Evolutionary conservation across 2,329 filamentous ascomycete species (phyloP).

Genomic region (Ceratocystis variospora): DNA sequence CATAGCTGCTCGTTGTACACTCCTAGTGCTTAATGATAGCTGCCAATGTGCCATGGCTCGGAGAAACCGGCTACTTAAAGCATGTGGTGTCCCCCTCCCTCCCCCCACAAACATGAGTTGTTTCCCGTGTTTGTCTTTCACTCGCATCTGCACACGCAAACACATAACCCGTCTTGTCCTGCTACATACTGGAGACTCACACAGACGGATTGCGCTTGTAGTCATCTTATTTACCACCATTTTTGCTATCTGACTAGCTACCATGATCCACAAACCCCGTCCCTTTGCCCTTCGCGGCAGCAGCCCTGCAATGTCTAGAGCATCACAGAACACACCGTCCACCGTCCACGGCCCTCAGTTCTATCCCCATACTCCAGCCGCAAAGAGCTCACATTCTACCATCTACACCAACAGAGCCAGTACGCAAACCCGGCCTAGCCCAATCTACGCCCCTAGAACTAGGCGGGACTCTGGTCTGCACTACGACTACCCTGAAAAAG

Average conservation of each 20-base stretch:
- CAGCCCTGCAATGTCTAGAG: background rate
- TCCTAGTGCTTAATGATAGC: background rate
- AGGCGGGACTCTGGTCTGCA: background rate
- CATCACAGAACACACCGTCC: background rate
- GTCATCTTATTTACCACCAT: background rate
- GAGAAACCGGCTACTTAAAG: background rate
- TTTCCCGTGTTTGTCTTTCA: constrained; percentile 6
- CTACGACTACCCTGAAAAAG: background rate
- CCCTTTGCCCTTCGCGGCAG: background rate
- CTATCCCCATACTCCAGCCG: background rate
- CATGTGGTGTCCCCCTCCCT: background rate
- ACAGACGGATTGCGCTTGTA: background rate
- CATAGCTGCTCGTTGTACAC: background rate
- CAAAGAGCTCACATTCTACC: background rate
- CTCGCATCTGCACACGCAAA: background rate
- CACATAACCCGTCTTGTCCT: background rate
- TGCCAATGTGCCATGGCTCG: background rate
- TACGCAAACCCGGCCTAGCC: background rate
- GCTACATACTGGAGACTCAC: background rate
- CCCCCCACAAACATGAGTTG: background rate
- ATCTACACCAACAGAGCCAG: background rate
- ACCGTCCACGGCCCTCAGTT: background rate
- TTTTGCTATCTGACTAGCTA: background rate
- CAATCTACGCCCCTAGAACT: background rate
- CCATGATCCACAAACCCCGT: background rate